Conservation (phyloP, 2,329 filamentous ascomycete species). For the Cladophialophora yegresii region DNA sequence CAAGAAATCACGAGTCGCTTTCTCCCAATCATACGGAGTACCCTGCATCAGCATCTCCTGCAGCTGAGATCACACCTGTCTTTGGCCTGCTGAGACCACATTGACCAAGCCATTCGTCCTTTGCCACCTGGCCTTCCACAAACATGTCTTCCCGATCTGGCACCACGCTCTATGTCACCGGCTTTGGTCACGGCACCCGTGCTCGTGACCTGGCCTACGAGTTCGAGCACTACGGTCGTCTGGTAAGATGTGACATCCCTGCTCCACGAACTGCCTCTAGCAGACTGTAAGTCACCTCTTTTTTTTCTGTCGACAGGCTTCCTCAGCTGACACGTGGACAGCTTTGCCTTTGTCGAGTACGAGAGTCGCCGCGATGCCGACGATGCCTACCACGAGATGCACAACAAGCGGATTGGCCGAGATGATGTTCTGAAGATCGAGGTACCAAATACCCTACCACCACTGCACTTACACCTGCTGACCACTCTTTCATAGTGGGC, state of each 20-base stretch:
- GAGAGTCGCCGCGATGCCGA: slow-evolving; percentile 97
- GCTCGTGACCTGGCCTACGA: slow-evolving; percentile 99
- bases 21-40: slow-evolving; percentile 14
- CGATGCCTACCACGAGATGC: slow-evolving; percentile 99
- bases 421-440: slow-evolving; percentile 98
- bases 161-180: slow-evolving; percentile 95
- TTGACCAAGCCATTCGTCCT: slow-evolving; percentile 3
- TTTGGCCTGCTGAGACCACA: slow-evolving; percentile 2
- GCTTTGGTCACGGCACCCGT: slow-evolving; percentile 98
- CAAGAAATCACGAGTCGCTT: slow-evolving; percentile 12
- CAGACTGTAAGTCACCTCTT: slow-evolving; percentile 74
- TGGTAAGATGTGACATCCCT: slow-evolving; percentile 97
- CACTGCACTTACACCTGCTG: neutral
- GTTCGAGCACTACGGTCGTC: slow-evolving; percentile 99
- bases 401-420: slow-evolving; percentile 96
- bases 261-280: slow-evolving; percentile 90
- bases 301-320: slow-evolving; percentile 38
- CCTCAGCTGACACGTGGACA: slow-evolving; percentile 43
- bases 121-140: slow-evolving; percentile 22
- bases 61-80: slow-evolving; percentile 4
- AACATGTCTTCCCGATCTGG: slow-evolving; percentile 63
- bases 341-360: slow-evolving; percentile 98
- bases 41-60: slow-evolving; percentile 11
- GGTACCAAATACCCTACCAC: slow-evolving; percentile 56
- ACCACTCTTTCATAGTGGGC: slow-evolving; percentile 70